These are phyloP conservation scores for Aspergillus viridinutans DNA, from an alignment of 2,329 filamentous ascomycete genomes.

Conservation along the genomic window DNA sequence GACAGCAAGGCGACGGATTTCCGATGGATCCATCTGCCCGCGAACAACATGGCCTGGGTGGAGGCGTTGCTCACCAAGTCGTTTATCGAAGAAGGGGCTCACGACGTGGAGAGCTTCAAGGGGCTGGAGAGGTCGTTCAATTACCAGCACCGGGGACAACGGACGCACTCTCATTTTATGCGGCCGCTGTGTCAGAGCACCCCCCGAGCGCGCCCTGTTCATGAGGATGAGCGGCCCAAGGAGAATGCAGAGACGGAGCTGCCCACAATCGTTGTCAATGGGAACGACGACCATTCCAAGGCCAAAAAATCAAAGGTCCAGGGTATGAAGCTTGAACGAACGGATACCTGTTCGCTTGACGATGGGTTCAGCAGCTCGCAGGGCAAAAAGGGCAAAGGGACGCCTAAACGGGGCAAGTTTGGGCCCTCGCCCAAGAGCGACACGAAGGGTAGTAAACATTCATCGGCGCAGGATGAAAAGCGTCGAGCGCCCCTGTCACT, in stretches of 20 bases:
- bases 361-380: slow-evolving; percentile 16
- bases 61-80: slow-evolving; percentile 61
- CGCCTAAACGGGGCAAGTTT: slow-evolving; percentile 25
- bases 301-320: slow-evolving; percentile 26
- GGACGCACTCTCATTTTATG: slow-evolving; percentile 61
- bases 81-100: slow-evolving; percentile 59
- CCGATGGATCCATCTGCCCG: slow-evolving; percentile 52
- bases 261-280: slow-evolving; percentile 20
- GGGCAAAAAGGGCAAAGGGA: slow-evolving; percentile 27
- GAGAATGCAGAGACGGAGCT: slow-evolving; percentile 12
- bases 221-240: slow-evolving; percentile 31
- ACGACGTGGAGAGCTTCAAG: slow-evolving; percentile 62
- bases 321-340: slow-evolving; percentile 22
- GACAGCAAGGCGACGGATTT: slow-evolving; percentile 48
- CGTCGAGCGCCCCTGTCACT: slow-evolving; percentile 35
- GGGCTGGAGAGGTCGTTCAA: slow-evolving; percentile 58
- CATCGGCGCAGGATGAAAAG: slow-evolving; percentile 28
- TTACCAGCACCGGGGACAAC: slow-evolving; percentile 57
- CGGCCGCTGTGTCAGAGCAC: slow-evolving; percentile 55
- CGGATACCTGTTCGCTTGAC: slow-evolving; percentile 23
- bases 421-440: slow-evolving; percentile 23
- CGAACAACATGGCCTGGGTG: slow-evolving; percentile 56
- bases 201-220: slow-evolving; percentile 24
- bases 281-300: slow-evolving; percentile 5
- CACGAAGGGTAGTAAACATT: slow-evolving; percentile 26